Percentiles rank a stretch among this genome's conserved stretches.
Evolutionary conservation across 805 yeast genomes (phyloP).

Genomic region (Spathaspora boniae): DNA sequence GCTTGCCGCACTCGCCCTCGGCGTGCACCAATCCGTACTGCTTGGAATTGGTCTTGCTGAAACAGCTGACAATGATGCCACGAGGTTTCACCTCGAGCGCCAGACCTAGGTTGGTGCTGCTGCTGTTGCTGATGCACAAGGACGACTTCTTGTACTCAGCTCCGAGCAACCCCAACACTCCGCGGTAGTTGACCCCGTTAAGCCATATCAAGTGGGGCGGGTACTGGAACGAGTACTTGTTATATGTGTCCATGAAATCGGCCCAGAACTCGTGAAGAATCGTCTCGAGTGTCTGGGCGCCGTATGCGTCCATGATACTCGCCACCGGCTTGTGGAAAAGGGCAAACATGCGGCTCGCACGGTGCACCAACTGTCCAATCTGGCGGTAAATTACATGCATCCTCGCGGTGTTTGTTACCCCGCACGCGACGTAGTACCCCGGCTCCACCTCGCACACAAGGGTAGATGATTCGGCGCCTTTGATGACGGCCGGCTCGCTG

Average conservation of each 20-base stretch:
- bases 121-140: too few relatives aligned
- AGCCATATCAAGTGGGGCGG: slow-evolving; percentile 32
- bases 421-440: slow-evolving; percentile 25
- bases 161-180: slow-evolving; percentile 31
- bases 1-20: slow-evolving; percentile 4
- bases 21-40: slow-evolving; percentile 29
- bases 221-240: slow-evolving; percentile 17
- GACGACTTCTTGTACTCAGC: too few relatives aligned
- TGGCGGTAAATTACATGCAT: slow-evolving; percentile 26
- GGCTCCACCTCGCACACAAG: slow-evolving; percentile 23
- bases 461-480: slow-evolving; percentile 22
- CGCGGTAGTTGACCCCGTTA: slow-evolving; percentile 30
- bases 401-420: slow-evolving; percentile 17
- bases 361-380: slow-evolving; percentile 16
- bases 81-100: slow-evolving; percentile 15
- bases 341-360: slow-evolving; percentile 23
- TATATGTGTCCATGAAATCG: slow-evolving; percentile 24
- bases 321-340: slow-evolving; percentile 25
- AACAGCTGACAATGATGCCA: slow-evolving; percentile 28
- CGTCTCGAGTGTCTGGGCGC: slow-evolving; percentile 13
- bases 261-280: slow-evolving; percentile 26
- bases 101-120: too few relatives aligned
- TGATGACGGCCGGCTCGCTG: slow-evolving; percentile 19
- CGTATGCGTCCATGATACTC: slow-evolving; percentile 14
- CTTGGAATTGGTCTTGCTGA: slow-evolving; percentile 24